phyloP scores from a whole-genome alignment of 1,284 basidiomycete species.

The Inonotus obliquus region DNA sequence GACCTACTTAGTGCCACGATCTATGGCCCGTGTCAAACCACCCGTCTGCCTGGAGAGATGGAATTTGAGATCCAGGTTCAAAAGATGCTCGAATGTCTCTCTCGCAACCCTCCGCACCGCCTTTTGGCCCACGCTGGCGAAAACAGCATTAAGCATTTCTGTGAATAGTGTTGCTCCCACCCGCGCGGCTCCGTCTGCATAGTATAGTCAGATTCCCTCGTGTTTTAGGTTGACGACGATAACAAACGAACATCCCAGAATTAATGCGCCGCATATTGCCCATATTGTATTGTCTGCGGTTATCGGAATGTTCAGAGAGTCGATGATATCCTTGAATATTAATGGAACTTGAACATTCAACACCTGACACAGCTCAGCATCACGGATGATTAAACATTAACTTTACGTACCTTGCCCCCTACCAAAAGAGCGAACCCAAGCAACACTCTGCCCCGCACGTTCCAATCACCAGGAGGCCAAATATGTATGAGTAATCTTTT shows the following conservation, averaged over 20 bases:
- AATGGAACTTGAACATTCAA: constrained; percentile 97
- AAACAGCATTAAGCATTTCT: constrained; percentile 93
- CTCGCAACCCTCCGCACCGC: constrained; percentile 92
- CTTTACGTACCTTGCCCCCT: constrained; percentile 71
- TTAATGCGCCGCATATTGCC: constrained; percentile 84
- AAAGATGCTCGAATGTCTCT: constrained; percentile 90
- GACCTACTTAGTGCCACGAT: constrained; percentile 89
- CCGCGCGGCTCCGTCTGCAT: constrained; percentile 85
- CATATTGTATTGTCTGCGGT: constrained; percentile 79
- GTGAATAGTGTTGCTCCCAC: constrained; percentile 87
- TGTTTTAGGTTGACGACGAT: neutral
- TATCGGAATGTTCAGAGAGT: constrained; percentile 83
- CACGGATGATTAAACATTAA: neutral
- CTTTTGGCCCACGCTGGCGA: constrained; percentile 92
- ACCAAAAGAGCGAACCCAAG: constrained; percentile 81
- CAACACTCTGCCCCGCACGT: constrained; percentile 72
- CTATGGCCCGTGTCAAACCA: constrained; percentile 93
- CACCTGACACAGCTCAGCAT: constrained; percentile 40
- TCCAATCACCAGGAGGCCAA: constrained; percentile 77
- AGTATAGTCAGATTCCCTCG: neutral
- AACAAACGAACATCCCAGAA: constrained; percentile 78
- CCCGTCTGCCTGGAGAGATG: constrained; percentile 94
- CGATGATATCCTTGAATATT: constrained; percentile 91
- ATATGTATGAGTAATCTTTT: constrained; percentile 61
- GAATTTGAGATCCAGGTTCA: constrained; percentile 89